Percentiles rank a stretch among this genome's conserved stretches.
Evolutionary conservation across 1,284 basidiomycete species (phyloP).

Genomic region (Wallemia ichthyophaga): DNA sequence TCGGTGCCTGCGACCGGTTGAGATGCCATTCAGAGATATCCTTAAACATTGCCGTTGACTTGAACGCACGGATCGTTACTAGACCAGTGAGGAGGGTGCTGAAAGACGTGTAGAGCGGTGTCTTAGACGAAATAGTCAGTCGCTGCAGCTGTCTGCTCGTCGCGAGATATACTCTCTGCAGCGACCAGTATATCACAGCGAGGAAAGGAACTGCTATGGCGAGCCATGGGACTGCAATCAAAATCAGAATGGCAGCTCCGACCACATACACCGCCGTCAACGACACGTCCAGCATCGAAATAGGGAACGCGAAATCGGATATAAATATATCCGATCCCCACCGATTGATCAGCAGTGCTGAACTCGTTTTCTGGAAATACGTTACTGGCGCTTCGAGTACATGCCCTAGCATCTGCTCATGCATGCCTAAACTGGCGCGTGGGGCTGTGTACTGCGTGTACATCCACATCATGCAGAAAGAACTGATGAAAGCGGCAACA

Average conservation of each 20-base stretch:
- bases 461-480: constrained; percentile 5
- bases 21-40: constrained; percentile 7
- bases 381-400: constrained; percentile 5
- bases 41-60: constrained; percentile 7
- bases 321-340: constrained; percentile 4
- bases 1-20: constrained; percentile 10
- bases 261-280: constrained; percentile 2
- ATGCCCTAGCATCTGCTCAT: constrained; percentile 2
- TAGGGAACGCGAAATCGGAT: constrained; percentile 8
- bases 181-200: constrained; percentile 2
- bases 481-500: constrained; percentile 5
- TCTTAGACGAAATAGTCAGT: constrained; percentile 9
- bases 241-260: constrained; percentile 8
- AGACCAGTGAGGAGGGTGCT: constrained; percentile 10
- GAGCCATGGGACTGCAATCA: constrained; percentile 7
- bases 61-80: constrained; percentile 9
- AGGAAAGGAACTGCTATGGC: constrained; percentile 3
- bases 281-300: constrained; percentile 6
- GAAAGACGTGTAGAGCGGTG: constrained; percentile 10
- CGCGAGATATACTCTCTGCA: constrained; percentile 7
- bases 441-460: constrained; percentile 2
- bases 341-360: constrained; percentile 5
- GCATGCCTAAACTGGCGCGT: constrained; percentile 4
- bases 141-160: constrained; percentile 7
- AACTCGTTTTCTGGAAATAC: constrained; percentile 7